Conservation (phyloP, 2,329 filamentous ascomycete species). For the Clonostachys rosea region DNA sequence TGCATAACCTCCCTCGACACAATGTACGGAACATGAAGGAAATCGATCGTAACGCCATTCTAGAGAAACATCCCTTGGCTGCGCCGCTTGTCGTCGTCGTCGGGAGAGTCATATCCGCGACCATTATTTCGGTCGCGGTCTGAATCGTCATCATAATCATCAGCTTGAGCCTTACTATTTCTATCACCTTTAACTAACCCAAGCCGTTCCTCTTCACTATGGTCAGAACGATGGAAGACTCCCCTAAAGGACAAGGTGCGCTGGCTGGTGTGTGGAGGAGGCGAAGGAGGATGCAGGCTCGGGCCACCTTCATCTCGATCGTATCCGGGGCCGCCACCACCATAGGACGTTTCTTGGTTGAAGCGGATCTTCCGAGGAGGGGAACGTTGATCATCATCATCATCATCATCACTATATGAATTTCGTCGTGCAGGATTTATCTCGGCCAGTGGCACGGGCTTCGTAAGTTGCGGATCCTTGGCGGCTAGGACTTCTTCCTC, state of each 20-base stretch:
- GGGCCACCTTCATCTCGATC: slow-evolving; percentile 31
- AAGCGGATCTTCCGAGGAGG: slow-evolving; percentile 39
- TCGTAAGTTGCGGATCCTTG: slow-evolving; percentile 39
- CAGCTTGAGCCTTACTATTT: neutral
- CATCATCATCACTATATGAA: slow-evolving; percentile 21
- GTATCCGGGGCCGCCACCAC: slow-evolving; percentile 24
- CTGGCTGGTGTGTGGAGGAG: slow-evolving; percentile 54
- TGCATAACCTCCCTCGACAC: no score
- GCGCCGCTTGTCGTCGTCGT: no score
- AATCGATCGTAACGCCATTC: no score
- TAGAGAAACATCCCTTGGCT: no score
- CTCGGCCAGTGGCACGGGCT: slow-evolving; percentile 58
- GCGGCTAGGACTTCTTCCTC: slow-evolving; percentile 23
- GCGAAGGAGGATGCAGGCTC: slow-evolving; percentile 45
- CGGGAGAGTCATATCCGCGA: no score
- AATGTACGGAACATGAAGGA: no score
- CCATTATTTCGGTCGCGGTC: no score
- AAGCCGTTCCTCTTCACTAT: slow-evolving; percentile 77
- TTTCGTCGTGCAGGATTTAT: slow-evolving; percentile 40
- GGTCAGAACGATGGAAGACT: slow-evolving; percentile 55
- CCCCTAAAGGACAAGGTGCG: slow-evolving; percentile 92
- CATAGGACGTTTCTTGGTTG: slow-evolving; percentile 40
- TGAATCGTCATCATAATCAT: neutral
- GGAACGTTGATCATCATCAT: slow-evolving; percentile 31
- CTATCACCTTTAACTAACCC: slow-evolving; percentile 75